Conservation (phyloP, 2,329 filamentous ascomycete species). For the Paecilomyces sp. region DNA sequence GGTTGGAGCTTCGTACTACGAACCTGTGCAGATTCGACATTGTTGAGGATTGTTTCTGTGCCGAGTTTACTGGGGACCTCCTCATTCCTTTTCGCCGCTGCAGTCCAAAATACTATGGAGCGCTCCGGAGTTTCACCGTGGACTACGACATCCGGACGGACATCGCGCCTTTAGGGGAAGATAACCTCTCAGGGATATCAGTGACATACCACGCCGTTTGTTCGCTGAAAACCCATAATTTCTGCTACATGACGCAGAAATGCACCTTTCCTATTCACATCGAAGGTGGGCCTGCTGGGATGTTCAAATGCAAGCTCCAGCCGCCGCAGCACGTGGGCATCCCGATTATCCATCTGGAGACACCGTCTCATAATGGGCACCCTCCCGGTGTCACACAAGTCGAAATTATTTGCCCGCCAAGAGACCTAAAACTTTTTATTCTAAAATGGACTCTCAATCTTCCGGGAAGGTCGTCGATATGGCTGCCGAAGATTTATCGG, state of each 20-base stretch:
- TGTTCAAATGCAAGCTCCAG: slow-evolving; percentile 14
- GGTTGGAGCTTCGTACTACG: slow-evolving; percentile 22
- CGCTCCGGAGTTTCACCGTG: slow-evolving; percentile 22
- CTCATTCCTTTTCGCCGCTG: slow-evolving; percentile 21
- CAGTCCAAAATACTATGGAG: slow-evolving; percentile 18
- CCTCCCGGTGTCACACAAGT: slow-evolving; percentile 13
- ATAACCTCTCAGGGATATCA: slow-evolving; percentile 4
- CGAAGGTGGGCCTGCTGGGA: slow-evolving; percentile 22
- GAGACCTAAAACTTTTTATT: slow-evolving; percentile 16
- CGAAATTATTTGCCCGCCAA: slow-evolving; percentile 16
- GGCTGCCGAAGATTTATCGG: slow-evolving; percentile 21
- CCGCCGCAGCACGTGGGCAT: slow-evolving; percentile 3
- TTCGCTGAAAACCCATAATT: slow-evolving; percentile 18
- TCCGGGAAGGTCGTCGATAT: slow-evolving; percentile 7
- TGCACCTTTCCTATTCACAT: slow-evolving; percentile 21
- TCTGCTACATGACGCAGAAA: slow-evolving; percentile 21
- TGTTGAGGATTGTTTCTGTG: slow-evolving; percentile 22
- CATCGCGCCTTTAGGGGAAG: slow-evolving; percentile 2
- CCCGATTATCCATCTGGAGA: slow-evolving; percentile 13
- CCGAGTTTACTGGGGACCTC: slow-evolving; percentile 19
- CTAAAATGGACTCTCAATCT: slow-evolving; percentile 18
- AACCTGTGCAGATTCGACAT: slow-evolving; percentile 16
- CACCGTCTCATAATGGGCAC: neutral
- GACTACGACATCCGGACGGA: slow-evolving; percentile 15
- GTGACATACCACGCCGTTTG: slow-evolving; percentile 22